Evolutionary conservation across 1,284 basidiomycete genomes (phyloP).

Genomic region (Hemileccinum hortonii): DNA sequence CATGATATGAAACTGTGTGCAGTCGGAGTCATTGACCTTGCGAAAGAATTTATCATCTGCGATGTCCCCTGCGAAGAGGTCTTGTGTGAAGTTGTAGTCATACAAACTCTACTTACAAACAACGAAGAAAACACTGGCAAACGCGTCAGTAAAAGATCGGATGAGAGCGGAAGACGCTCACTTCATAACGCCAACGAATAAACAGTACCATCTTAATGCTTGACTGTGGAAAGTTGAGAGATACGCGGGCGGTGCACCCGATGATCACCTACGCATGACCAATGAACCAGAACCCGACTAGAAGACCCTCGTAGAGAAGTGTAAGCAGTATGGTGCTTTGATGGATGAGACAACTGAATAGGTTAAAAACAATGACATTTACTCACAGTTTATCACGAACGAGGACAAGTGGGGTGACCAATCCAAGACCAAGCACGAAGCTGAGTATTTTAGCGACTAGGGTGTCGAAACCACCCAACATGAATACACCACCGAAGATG

Average conservation of each 20-base stretch:
- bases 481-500: constrained; percentile 72
- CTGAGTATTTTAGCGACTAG: constrained; percentile 79
- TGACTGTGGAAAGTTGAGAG: constrained; percentile 38
- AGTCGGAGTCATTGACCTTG: constrained; percentile 81
- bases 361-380: neutral
- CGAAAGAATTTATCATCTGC: constrained; percentile 84
- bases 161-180: constrained; percentile 36
- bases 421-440: constrained; percentile 74
- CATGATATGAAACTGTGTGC: constrained; percentile 71
- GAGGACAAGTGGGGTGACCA: constrained; percentile 71
- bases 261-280: constrained; percentile 65
- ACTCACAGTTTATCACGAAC: constrained; percentile 79
- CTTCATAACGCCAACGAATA: constrained; percentile 84
- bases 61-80: constrained; percentile 64
- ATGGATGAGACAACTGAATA: constrained; percentile 11
- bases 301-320: constrained; percentile 67
- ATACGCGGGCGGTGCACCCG: constrained; percentile 12
- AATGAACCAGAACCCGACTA: constrained; percentile 84
- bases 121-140: constrained; percentile 67
- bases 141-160: constrained; percentile 15
- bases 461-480: constrained; percentile 76
- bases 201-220: constrained; percentile 75
- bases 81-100: neutral
- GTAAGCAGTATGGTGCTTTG: constrained; percentile 76
- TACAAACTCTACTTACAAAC: constrained; percentile 53